A percentile compares a stretch with the other conserved stretches of the same genome.
phyloP scores from a whole-genome alignment of 2,329 filamentous ascomycete species.

The Dendrostoma leiphaemia region DNA sequence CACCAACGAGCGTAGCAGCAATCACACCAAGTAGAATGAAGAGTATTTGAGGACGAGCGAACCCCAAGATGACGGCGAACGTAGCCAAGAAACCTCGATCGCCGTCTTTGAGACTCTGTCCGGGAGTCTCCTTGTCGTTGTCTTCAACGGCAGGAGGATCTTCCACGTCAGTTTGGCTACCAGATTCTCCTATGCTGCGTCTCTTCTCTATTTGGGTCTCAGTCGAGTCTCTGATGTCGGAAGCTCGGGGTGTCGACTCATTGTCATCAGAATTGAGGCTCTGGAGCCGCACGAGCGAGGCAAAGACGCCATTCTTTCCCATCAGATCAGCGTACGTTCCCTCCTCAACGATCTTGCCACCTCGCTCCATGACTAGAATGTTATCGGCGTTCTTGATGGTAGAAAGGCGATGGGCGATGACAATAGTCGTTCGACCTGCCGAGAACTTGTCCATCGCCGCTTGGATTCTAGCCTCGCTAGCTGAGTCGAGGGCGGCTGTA shows the following conservation, averaged over 20 bases:
- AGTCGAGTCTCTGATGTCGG: neutral
- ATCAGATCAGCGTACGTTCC: conserved; percentile 61
- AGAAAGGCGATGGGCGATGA: conserved; percentile 62
- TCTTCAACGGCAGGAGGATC: neutral
- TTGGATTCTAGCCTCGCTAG: conserved; percentile 55
- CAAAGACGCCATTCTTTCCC: conserved; percentile 17
- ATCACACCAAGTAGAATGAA: conserved; percentile 46
- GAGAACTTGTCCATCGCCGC: conserved; percentile 40
- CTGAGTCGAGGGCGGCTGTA: conserved; percentile 58
- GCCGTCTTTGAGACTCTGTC: neutral
- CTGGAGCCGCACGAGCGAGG: conserved; percentile 7
- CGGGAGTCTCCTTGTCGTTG: neutral
- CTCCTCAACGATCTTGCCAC: conserved; percentile 57
- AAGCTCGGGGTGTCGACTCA: neutral
- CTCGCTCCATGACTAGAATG: conserved; percentile 61
- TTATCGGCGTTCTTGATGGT: conserved; percentile 62
- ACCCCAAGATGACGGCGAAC: neutral
- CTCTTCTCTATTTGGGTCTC: neutral
- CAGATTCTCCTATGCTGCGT: neutral
- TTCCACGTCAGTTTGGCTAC: neutral
- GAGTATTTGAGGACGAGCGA: conserved; percentile 32
- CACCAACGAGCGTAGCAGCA: conserved; percentile 51
- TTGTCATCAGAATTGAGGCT: neutral
- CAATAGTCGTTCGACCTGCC: conserved; percentile 53
- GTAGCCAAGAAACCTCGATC: neutral